Evolutionary conservation across 768 basidiomycete species (phyloP).

Genomic region (Asterophora parasitica): DNA sequence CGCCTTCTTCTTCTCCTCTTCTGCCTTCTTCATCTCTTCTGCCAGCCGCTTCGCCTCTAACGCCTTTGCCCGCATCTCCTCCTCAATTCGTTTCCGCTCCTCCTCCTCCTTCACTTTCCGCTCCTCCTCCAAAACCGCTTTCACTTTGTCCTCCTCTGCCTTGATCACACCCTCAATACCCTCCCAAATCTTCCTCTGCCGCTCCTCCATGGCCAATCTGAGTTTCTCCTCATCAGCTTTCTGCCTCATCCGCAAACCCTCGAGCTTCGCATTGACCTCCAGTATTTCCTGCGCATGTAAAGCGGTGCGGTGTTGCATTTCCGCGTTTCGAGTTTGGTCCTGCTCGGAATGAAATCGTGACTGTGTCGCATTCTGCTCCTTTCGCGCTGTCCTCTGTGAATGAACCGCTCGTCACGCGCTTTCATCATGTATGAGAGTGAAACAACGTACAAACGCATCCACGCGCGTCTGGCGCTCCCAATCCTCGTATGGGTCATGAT

Average conservation of each 20-base stretch:
- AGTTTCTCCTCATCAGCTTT: constrained; percentile 43
- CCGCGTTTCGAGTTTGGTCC: constrained; percentile 33
- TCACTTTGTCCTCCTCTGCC: constrained; percentile 56
- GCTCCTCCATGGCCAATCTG: constrained; percentile 43
- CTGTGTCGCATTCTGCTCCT: constrained; percentile 31
- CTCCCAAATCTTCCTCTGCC: constrained; percentile 50
- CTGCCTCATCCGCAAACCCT: constrained; percentile 36
- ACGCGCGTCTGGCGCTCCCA: constrained; percentile 49
- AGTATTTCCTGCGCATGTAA: constrained; percentile 46
- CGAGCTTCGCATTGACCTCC: constrained; percentile 46
- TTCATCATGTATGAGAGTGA: not conserved
- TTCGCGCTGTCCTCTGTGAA: constrained; percentile 40
- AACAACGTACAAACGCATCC: constrained; percentile 44
- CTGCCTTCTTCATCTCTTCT: constrained; percentile 47
- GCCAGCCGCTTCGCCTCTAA: constrained; percentile 38
- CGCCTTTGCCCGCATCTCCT: constrained; percentile 37
- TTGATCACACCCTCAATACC: constrained; percentile 61
- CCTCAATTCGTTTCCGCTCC: constrained; percentile 42
- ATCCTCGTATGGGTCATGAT: constrained; percentile 54
- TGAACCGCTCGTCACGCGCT: not conserved
- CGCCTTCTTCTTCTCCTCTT: constrained; percentile 45
- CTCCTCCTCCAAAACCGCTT: constrained; percentile 51
- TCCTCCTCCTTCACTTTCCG: constrained; percentile 44
- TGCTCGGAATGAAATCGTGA: constrained; percentile 37
- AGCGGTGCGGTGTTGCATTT: constrained; percentile 30